Evolutionary conservation across 2,329 filamentous ascomycete genomes (phyloP), one percentile per base, ranked within the genome.

Genomic region (Mariannaea sp.): DNA sequence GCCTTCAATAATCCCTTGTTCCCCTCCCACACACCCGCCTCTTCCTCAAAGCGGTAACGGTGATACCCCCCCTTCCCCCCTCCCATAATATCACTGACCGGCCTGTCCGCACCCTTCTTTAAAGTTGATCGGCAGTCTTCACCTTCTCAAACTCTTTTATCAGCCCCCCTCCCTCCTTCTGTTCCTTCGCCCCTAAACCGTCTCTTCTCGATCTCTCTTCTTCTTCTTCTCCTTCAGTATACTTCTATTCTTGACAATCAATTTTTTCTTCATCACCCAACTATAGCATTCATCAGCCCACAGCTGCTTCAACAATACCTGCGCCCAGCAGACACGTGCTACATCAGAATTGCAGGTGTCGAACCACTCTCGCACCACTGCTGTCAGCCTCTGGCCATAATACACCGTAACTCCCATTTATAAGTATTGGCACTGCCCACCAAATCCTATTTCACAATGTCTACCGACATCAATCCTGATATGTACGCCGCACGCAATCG

Each of bases 401-500:
- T 40, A 54, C 57, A 65, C 55, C 58, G 54, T 61, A 49, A 55
- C 57, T 56, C 61, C 55, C 32, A 43, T 57, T 54, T 66, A 66
- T 66, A 66, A 64, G 57, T 65, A 48, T 32, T 49, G 53, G 26
- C 35, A 59, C 56, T 54, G 43, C 35, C 58, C 54, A 54, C 62
- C 45, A 48, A 30, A 40, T 14, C 29, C 36, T 35, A 50, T 38
- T 49, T 56, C 60, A 61, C 46, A 55, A 72, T 73, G 68, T 69
- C 70, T 56, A 66, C 70, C 49, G 71, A 74, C 62, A 71, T 51
- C 55, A 42, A 45, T 52, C 57, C 61, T 63, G 68, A 72, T 57
- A 65, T 65, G 64, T 71, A 77, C 56, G 36, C 36, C 13, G 75
- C 77, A 63, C 77, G 79, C 65, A 71, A 78, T 56, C 80, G 80